Percentiles rank a stretch among this genome's conserved stretches.
Conservation (phyloP, 192 early-diverging fungal genomes). For the Linnemannia elongata region DNA sequence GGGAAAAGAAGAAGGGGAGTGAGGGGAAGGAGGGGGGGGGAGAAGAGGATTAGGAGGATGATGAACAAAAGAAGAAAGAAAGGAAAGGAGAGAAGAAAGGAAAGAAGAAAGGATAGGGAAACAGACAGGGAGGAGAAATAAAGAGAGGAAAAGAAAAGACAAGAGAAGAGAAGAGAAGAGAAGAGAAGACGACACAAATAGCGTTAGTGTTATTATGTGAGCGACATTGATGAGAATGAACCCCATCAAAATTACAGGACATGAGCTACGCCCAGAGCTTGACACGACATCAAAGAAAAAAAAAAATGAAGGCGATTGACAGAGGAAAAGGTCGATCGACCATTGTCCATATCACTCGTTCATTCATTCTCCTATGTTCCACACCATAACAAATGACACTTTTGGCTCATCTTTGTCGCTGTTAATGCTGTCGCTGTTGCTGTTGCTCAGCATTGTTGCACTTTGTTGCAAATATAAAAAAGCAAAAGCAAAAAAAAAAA, state of each 20-base stretch:
- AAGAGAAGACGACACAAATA: conserved; percentile 25
- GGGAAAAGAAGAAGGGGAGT: neutral
- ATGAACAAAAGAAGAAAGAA: neutral
- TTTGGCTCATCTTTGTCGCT: neutral
- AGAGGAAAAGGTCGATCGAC: neutral
- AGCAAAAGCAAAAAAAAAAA: neutral
- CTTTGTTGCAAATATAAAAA: neutral
- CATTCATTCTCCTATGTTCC: neutral
- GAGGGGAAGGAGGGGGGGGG: neutral
- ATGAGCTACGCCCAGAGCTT: conserved; percentile 3
- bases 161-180: conserved; percentile 8
- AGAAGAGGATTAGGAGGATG: neutral
- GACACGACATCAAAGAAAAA: neutral
- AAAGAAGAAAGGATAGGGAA: conserved; percentile 3
- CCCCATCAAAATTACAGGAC: neutral
- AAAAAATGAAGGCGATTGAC: neutral
- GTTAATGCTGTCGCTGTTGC: neutral
- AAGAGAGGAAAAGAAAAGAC: conserved; percentile 20
- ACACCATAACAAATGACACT: neutral
- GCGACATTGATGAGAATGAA: conserved; percentile 5
- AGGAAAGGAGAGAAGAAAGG: neutral
- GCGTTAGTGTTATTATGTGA: conserved; percentile 27
- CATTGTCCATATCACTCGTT: neutral
- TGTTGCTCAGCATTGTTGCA: neutral
- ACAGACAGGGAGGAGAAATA: conserved; percentile 17